Conservation (phyloP, 1,284 basidiomycete genomes). For the Neolentinus lepideus region DNA sequence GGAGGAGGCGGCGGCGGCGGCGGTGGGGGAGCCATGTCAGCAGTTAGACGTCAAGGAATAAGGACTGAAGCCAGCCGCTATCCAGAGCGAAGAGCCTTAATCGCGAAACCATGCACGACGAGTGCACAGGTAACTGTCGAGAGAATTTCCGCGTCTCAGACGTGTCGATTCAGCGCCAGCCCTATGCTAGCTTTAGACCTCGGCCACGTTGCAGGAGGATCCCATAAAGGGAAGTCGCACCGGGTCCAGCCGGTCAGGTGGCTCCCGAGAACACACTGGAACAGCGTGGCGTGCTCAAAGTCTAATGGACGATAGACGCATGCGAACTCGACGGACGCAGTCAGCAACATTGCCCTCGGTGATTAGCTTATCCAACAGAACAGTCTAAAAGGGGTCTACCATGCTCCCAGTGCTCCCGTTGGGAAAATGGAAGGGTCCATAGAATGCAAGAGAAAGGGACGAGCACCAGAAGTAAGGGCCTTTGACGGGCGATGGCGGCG, state of each 20-base stretch:
- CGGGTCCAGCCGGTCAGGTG: not conserved
- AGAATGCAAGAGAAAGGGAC: not conserved
- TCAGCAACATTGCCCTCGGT: not conserved
- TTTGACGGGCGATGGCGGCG: not conserved
- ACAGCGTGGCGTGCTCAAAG: not conserved
- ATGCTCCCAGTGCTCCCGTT: not conserved
- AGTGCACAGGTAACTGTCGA: slow-evolving; percentile 1
- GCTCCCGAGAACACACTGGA: not conserved
- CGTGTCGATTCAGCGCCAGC: not conserved
- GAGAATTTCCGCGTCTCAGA: not conserved
- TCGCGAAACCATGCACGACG: slow-evolving; percentile 1
- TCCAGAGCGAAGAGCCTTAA: not conserved
- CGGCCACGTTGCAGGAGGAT: not conserved
- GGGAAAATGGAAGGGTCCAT: not conserved
- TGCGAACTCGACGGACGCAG: not conserved
- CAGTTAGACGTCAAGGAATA: not conserved
- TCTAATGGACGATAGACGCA: not conserved
- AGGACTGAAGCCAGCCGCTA: not conserved
- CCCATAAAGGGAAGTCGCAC: not conserved
- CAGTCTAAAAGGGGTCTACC: not conserved
- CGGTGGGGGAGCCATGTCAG: slow-evolving; percentile 14
- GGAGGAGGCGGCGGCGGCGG: slow-evolving; percentile 39
- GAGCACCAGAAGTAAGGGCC: not conserved
- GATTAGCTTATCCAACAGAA: not conserved
- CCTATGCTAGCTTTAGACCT: not conserved